phyloP scores from a whole-genome alignment of 768 basidiomycete species.

The Aureoboletus auriporus region DNA sequence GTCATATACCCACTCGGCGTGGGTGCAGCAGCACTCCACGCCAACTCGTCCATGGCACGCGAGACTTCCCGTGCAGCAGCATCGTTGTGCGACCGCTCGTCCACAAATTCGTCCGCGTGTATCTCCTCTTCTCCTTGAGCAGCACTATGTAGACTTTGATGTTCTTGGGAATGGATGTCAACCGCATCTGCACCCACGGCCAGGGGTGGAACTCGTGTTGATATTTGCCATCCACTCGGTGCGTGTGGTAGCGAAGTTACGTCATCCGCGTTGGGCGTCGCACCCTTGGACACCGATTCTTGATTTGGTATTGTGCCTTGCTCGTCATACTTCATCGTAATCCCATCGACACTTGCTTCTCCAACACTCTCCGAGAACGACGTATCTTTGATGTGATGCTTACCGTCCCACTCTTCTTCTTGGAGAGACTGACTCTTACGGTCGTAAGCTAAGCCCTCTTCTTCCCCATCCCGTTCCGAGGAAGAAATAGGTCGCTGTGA shows the following conservation, averaged over 20 bases:
- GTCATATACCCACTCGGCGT: slow-evolving; percentile 10
- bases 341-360: slow-evolving; percentile 4
- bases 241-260: slow-evolving; percentile 9
- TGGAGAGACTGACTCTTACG: slow-evolving; percentile 9
- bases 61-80: slow-evolving; percentile 68
- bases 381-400: slow-evolving; percentile 10
- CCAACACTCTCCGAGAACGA: slow-evolving; percentile 9
- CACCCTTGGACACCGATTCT: slow-evolving; percentile 8
- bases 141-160: slow-evolving; percentile 2
- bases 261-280: background rate
- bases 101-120: slow-evolving; percentile 28
- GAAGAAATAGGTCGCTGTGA: slow-evolving; percentile 32
- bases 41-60: slow-evolving; percentile 58
- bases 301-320: slow-evolving; percentile 2
- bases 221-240: slow-evolving; percentile 25
- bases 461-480: slow-evolving; percentile 28
- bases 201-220: slow-evolving; percentile 40
- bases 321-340: background rate
- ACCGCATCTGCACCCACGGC: slow-evolving; percentile 24
- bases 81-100: slow-evolving; percentile 54
- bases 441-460: slow-evolving; percentile 25
- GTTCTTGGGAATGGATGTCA: slow-evolving; percentile 1
- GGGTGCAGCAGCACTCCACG: slow-evolving; percentile 31
- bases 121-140: slow-evolving; percentile 28
- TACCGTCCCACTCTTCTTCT: slow-evolving; percentile 10